Evolutionary conservation across 1,284 basidiomycete genomes (phyloP).

Genomic region (Thecaphora thlaspeos): DNA sequence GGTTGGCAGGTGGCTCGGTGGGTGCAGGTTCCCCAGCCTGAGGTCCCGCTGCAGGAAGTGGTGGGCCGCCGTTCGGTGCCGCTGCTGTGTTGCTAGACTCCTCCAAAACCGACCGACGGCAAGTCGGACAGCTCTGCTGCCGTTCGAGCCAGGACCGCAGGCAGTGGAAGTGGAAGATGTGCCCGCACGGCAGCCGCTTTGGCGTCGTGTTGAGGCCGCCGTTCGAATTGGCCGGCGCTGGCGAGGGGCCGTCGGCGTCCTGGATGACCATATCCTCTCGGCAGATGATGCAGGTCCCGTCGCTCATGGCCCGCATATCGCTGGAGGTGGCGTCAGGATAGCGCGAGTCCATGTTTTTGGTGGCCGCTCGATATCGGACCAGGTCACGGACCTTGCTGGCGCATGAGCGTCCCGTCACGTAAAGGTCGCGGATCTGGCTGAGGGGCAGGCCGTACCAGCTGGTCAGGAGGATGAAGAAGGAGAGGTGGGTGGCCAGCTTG

Average conservation of each 20-base stretch:
- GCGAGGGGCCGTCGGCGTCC: background rate
- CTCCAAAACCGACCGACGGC: constrained; percentile 84
- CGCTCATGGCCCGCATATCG: constrained; percentile 74
- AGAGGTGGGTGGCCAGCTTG: constrained; percentile 84
- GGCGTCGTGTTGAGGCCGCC: constrained; percentile 74
- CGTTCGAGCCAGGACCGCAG: constrained; percentile 95
- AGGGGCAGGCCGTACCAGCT: constrained; percentile 92
- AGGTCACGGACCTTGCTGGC: constrained; percentile 79
- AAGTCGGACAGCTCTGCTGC: constrained; percentile 88
- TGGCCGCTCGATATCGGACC: constrained; percentile 87
- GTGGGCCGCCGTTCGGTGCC: constrained; percentile 1
- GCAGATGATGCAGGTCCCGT: constrained; percentile 95
- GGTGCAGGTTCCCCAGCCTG: background rate
- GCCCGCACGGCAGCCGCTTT: constrained; percentile 92
- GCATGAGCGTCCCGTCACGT: constrained; percentile 89
- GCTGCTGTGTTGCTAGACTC: constrained; percentile 21
- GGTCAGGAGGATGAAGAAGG: constrained; percentile 84
- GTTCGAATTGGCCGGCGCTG: background rate
- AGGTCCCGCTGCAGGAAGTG: background rate
- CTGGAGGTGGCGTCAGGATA: constrained; percentile 90
- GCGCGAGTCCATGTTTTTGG: constrained; percentile 90
- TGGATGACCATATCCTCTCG: constrained; percentile 81
- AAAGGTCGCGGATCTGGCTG: constrained; percentile 94
- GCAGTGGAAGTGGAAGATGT: constrained; percentile 98
- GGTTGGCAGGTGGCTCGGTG: too few species aligned